Base-by-base conservation (phyloP, 768 basidiomycete species). In the Russula olivacea region DNA sequence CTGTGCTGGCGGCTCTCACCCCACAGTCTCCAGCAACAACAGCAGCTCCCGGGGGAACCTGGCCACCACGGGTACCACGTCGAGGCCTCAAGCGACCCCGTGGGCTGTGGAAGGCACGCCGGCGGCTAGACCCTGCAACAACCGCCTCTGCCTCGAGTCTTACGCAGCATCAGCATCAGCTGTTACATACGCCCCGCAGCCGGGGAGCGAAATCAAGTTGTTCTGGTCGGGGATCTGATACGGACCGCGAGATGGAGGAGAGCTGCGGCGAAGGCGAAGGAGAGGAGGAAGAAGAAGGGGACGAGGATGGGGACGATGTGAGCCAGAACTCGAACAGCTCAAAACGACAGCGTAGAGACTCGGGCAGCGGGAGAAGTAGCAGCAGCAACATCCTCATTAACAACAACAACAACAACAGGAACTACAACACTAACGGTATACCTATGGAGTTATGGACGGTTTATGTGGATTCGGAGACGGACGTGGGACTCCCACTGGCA, bases 331-430 rank as follows among this genome's bases (percentile, higher is more conserved):
- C 63, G 64, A 57, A 63, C 67, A 63, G 59, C 53, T 68, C 65
- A 10, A 69, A 69, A 50, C 63, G 63, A 32, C 73, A 72, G 63
- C 71, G 73, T 8, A 63, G 70, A 9, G 69, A 71, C 57, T 49
- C 69, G 53, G 69, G 51, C 25, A 28, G 61, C 7, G 32, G 64
- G 14, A 66, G 65, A 58, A 66, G 68, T 19, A 50, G 15, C 17
- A 3, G 34, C 52, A 53, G 21, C 30, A 34, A n/a, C 51, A 52
- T 38, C 15, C 14, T 15, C 38, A 38, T 38, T 4, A 38, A 38
- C 30, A 34, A 5, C 32, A 52, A 11, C 50, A 32, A 2, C 0
- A 52, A 10, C 51, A 21, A 45, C n/a, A 10, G n/a, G 9, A n/a
- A 10, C 43, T 21, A n/a, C 10, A 38, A 1, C 4, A n/a, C 43